Evolutionary conservation across 768 basidiomycete species (phyloP), one percentile per base, ranked within the genome.

Genomic region (Ramaria rubella): DNA sequence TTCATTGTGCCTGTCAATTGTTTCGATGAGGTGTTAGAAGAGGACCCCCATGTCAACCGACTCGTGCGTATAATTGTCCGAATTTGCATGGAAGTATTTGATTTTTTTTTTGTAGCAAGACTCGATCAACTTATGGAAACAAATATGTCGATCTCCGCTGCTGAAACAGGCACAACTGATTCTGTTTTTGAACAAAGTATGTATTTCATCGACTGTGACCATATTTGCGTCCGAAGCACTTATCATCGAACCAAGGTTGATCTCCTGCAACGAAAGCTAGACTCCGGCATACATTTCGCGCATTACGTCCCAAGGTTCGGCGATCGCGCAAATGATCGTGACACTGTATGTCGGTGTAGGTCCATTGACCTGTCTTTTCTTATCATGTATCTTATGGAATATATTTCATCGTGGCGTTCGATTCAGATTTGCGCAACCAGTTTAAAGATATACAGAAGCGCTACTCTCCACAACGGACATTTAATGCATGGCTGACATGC

Each of bases 231-330:
- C 19, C n/a, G 31, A n/a, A n/a, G n/a, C 44, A 17, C n/a, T 19
- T 3, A 21, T 48, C 12, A 21, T 26, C 23, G 24, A 27, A 19
- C n/a, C 15, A 33, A 59, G 54, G 49, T 51, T 55, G 86, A 89
- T 64, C 72, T 90, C 40, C 74, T 91, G 0, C 80, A 84, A 67
- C 79, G 81, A 44, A 91, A 91, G 65, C 74, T 91, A 15, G 78
- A 77, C 63, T 74, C 83, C 31, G 89, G 89, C 1, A 71, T 83
- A 14, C 71, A 76, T 27, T 82, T 91, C 62, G 76, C 75, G 38
- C 82, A 88, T 61, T 82, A 78, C 21, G 83, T 91, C 15, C 80
- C 86, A 1, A 89, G 82, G 61, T 91, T 81, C 61, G 85, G 84
- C 2, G 83, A 87, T 56, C 74, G 87, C 52, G 78, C 78, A 61